Evolutionary conservation across 352 stramenopile species (phyloP).

Genomic region (Globisporangium sylvaticum): DNA sequence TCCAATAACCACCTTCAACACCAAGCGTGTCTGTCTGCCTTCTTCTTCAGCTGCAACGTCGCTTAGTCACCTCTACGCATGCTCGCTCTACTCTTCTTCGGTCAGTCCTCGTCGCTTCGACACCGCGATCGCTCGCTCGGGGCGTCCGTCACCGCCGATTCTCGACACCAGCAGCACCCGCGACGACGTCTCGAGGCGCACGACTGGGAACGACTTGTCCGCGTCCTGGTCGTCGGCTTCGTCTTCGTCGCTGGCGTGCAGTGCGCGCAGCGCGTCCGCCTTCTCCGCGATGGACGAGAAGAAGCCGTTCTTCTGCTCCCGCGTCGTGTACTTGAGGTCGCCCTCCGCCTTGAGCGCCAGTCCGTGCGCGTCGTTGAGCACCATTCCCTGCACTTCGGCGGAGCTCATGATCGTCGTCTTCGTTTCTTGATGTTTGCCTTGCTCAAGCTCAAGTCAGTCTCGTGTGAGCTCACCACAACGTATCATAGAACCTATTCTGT

Average conservation of each 20-base stretch:
- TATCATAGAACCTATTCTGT: not conserved
- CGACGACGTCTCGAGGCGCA: conserved; percentile 48
- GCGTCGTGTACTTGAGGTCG: conserved; percentile 46
- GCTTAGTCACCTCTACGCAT: not conserved
- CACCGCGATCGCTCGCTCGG: conserved; percentile 57
- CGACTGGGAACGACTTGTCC: conserved; percentile 29
- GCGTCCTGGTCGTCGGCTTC: conserved; percentile 20
- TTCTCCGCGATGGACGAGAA: conserved; percentile 71
- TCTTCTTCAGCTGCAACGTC: not conserved
- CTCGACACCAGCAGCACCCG: conserved; percentile 61
- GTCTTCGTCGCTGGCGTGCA: conserved; percentile 28
- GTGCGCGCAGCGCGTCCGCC: conserved; percentile 44
- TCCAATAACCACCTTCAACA: not conserved
- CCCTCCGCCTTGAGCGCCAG: conserved; percentile 65
- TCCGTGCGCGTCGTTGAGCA: conserved; percentile 75
- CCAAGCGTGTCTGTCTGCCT: not conserved
- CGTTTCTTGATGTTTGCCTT: not conserved
- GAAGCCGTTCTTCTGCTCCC: conserved; percentile 62
- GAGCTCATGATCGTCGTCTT: conserved; percentile 28
- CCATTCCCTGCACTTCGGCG: conserved; percentile 43
- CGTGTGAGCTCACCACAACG: no score
- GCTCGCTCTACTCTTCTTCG: conserved; percentile 22
- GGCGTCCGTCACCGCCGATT: conserved; percentile 27
- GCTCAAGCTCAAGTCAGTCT: not conserved
- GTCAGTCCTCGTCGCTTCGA: conserved; percentile 37